Conservation (phyloP, 805 yeast genomes). For the Yarrowia deformans region DNA sequence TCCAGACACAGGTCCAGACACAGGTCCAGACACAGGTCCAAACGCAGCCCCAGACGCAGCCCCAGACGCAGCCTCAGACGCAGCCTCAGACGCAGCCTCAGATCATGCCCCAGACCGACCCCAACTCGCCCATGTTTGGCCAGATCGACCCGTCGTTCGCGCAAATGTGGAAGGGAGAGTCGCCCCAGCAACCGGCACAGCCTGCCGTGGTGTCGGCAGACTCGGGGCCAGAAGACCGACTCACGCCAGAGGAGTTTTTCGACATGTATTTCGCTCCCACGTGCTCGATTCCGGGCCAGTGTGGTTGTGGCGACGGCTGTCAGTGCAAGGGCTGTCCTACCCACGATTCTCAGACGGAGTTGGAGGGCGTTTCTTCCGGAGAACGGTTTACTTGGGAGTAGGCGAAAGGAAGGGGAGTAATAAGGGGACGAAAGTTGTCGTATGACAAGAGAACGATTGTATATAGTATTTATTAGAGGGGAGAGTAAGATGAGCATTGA, state of each 20-base stretch:
- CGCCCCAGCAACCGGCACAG: conserved; percentile 2
- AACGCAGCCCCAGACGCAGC: not conserved
- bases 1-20: not conserved
- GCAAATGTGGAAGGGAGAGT: conserved; percentile 30
- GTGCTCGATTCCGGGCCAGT: conserved; percentile 52
- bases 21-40: not conserved
- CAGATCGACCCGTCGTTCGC: conserved; percentile 38
- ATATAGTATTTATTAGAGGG: conserved; percentile 35
- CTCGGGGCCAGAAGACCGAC: conserved; percentile 16
- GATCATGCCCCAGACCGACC: no score
- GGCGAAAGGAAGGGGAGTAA: not conserved
- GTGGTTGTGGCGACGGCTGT: conserved; percentile 52
- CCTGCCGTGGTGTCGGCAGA: conserved; percentile 4
- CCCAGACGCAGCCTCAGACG: no score
- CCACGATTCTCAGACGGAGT: conserved; percentile 42
- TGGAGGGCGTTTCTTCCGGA: conserved; percentile 4
- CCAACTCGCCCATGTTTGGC: conserved; percentile 13
- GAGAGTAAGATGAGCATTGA: not conserved
- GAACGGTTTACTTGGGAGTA: conserved; percentile 35
- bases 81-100: not conserved
- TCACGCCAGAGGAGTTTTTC: conserved; percentile 41
- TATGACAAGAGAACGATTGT: not conserved
- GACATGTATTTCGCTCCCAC: conserved; percentile 49
- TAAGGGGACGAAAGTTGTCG: not conserved
- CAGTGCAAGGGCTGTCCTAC: conserved; percentile 50